Conservation (phyloP, 1,284 basidiomycete species). For the Sporisorium graminicola region DNA sequence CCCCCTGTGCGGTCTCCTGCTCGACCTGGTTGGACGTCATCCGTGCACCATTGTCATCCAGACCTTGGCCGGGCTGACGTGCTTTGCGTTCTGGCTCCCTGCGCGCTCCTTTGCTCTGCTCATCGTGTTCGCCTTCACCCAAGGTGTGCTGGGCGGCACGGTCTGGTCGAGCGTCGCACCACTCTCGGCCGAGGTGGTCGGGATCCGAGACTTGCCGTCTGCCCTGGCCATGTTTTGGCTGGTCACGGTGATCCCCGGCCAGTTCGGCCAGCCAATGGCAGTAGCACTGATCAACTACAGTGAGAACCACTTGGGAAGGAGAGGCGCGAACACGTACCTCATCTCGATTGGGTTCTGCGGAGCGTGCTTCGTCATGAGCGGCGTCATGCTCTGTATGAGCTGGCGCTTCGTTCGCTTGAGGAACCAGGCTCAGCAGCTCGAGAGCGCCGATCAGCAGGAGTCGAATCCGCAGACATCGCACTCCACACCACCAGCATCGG, state of each 20-base stretch:
- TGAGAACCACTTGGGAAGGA: slow-evolving; percentile 54
- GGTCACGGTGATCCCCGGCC: slow-evolving; percentile 65
- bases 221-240: slow-evolving; percentile 71
- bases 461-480: slow-evolving; percentile 2
- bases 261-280: slow-evolving; percentile 71
- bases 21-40: slow-evolving; percentile 70
- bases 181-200: slow-evolving; percentile 69
- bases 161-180: slow-evolving; percentile 70
- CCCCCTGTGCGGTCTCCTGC: slow-evolving; percentile 69
- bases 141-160: slow-evolving; percentile 71
- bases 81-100: slow-evolving; percentile 71
- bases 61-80: slow-evolving; percentile 70
- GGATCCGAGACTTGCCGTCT: slow-evolving; percentile 70
- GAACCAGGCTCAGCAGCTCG: slow-evolving; percentile 12
- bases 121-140: slow-evolving; percentile 70
- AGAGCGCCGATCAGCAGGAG: not conserved
- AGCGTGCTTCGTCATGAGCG: slow-evolving; percentile 64
- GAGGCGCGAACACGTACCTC: slow-evolving; percentile 67
- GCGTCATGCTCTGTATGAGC: slow-evolving; percentile 65
- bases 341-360: slow-evolving; percentile 71
- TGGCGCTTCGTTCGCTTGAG: slow-evolving; percentile 63
- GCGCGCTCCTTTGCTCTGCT: slow-evolving; percentile 70
- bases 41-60: slow-evolving; percentile 71
- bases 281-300: slow-evolving; percentile 70
- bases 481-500: not conserved